Evolutionary conservation across 176 grass and related monocot species (phyloP), one percentile per base, ranked within the genome.

Genomic region (Bonia amplexicaulis): DNA sequence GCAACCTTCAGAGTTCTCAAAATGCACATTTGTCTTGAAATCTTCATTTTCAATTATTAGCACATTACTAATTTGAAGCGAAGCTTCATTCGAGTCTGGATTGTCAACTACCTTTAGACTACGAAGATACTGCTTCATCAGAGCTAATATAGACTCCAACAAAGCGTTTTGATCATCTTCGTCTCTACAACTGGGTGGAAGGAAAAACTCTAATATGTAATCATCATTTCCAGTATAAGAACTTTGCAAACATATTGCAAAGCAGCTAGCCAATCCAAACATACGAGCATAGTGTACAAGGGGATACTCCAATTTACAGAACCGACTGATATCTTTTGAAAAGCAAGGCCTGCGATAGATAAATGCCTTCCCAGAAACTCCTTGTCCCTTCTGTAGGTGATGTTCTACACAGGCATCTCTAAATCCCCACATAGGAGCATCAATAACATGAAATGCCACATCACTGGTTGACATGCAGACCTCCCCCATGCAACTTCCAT

Each of bases 401-500:
- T 98, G 96, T 66, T 93, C 96, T 66, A 95, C 73, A 87, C 96
- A 98, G n/a, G 96, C 96, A 75, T 98, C 96, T 86, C 93, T 87
- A 57, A 98, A 98, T 37, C 95, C 93, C 95, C 95, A 98, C 81
- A 89, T 86, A 42, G 72, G 82, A 69, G 93, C 91, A 84, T 98
- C 91, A 60, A 93, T 90, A 65, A 98, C 87, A 37, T 92, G 91
- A 86, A 95, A 98, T 17, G 96, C 89, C 77, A 93, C 89, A 74
- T 95, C 96, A 90, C 91, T 93, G 20, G 93, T 94, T 68, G 96
- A 98, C 96, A 98, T 95, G 88, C 96, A 98, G 46, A 95, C 91
- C 54, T 98, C 85, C 47, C 87, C 93, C 86, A 89, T 91, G 76
- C 96, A 98, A 82, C 85, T 93, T 66, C 88, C 89, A 72, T 95